A percentile compares a stretch with the other conserved stretches of the same genome.
phyloP scores from a whole-genome alignment of 2,329 filamentous ascomycete species.

The Pseudocercospora musae region DNA sequence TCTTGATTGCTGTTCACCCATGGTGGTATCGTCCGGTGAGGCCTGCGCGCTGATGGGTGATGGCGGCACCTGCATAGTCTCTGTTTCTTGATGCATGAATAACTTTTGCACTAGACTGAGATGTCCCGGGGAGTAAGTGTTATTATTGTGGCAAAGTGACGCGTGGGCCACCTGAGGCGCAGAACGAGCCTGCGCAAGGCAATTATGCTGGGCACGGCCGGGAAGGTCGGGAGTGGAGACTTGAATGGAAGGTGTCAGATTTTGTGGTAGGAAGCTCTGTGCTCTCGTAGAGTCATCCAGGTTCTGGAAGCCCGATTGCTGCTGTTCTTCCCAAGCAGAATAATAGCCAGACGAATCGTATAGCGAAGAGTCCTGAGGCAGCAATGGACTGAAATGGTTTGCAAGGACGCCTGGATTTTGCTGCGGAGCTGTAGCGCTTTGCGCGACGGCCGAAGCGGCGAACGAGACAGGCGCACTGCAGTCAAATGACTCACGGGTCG shows the following conservation, averaged over 20 bases:
- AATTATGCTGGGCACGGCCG: neutral
- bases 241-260: constrained; percentile 23
- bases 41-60: constrained; percentile 27
- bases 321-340: neutral
- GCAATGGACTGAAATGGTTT: neutral
- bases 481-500: neutral
- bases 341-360: neutral
- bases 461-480: neutral
- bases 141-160: constrained; percentile 17
- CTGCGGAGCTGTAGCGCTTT: neutral
- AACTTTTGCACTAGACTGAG: constrained; percentile 8
- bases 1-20: constrained; percentile 24
- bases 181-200: constrained; percentile 12
- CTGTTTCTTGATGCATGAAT: constrained; percentile 18
- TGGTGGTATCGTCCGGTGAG: constrained; percentile 23
- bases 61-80: constrained; percentile 27
- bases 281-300: neutral
- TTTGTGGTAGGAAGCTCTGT: neutral
- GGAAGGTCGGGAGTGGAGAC: constrained; percentile 19
- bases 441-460: neutral
- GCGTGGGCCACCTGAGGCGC: constrained; percentile 29
- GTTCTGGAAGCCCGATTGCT: neutral
- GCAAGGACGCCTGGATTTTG: neutral
- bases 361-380: constrained; percentile 4
- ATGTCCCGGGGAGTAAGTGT: constrained; percentile 4